Evolutionary conservation across 352 stramenopile species (phyloP).

Genomic region (Pythium monospermum): DNA sequence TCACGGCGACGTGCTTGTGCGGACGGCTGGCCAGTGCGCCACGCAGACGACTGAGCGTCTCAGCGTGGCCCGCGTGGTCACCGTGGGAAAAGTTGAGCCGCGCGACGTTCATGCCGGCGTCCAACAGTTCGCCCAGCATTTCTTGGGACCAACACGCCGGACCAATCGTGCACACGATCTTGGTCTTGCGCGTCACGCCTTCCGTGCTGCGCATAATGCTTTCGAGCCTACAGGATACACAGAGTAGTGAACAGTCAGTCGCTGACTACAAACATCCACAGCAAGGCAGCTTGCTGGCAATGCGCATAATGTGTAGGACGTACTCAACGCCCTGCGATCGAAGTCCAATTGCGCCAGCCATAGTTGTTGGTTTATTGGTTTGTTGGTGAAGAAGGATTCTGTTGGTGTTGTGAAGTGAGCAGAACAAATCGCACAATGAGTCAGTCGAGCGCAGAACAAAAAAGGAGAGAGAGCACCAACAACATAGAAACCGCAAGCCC

Average conservation of each 20-base stretch:
- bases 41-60: slow-evolving; percentile 63
- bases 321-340: slow-evolving; percentile 39
- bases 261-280: background rate
- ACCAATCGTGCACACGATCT: slow-evolving; percentile 90
- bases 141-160: slow-evolving; percentile 92
- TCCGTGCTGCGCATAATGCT: slow-evolving; percentile 52
- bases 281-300: no score
- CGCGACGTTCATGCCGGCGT: slow-evolving; percentile 95
- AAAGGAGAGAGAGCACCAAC: background rate
- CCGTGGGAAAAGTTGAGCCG: slow-evolving; percentile 99
- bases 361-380: slow-evolving; percentile 8
- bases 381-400: slow-evolving; percentile 1
- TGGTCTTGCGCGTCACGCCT: slow-evolving; percentile 73
- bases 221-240: slow-evolving; percentile 27
- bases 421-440: slow-evolving; percentile 7
- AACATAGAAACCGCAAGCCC: no score
- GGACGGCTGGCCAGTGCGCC: slow-evolving; percentile 52
- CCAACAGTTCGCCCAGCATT: slow-evolving; percentile 85
- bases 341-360: slow-evolving; percentile 46
- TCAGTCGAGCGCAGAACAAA: background rate
- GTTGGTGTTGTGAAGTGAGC: slow-evolving; percentile 4
- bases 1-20: slow-evolving; percentile 85
- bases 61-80: slow-evolving; percentile 86
- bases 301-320: slow-evolving; percentile 4
- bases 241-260: background rate